phyloP scores from a whole-genome alignment of 768 basidiomycete genomes.

The Rhizopogon roseolus region DNA sequence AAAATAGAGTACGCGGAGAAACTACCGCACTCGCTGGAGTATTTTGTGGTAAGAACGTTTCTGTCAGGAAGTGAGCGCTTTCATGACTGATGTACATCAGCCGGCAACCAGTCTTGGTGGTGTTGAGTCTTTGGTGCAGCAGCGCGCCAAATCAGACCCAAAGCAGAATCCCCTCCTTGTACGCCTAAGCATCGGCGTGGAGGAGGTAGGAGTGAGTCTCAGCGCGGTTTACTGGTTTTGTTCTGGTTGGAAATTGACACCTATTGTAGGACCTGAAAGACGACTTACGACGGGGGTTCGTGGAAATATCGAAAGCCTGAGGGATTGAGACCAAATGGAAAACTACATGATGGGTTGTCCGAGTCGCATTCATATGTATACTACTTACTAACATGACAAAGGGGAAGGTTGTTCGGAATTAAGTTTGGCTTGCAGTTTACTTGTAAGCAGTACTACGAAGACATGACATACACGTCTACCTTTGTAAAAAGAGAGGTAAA shows the following conservation, averaged over 20 bases:
- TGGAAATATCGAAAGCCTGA: constrained; percentile 23
- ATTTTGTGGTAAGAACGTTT: constrained; percentile 59
- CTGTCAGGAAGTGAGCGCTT: background rate
- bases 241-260: background rate
- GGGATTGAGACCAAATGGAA: constrained; percentile 1
- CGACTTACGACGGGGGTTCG: constrained; percentile 58
- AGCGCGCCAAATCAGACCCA: constrained; percentile 58
- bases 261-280: constrained; percentile 59
- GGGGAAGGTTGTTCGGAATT: too few relatives aligned
- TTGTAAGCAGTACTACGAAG: too few relatives aligned
- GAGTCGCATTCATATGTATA: too few relatives aligned
- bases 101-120: constrained; percentile 84
- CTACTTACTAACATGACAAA: too few relatives aligned
- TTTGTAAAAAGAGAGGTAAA: too few relatives aligned
- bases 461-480: too few relatives aligned
- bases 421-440: too few relatives aligned
- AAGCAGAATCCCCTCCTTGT: constrained; percentile 61
- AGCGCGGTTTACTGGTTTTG: constrained; percentile 13
- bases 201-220: constrained; percentile 60
- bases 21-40: constrained; percentile 60
- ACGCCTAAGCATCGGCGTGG: constrained; percentile 78
- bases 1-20: constrained; percentile 46
- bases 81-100: constrained; percentile 29
- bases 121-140: constrained; percentile 80
- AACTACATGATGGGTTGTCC: background rate